Conservation (phyloP, 2,329 filamentous ascomycete genomes). For the Talaromyces funiculosus region DNA sequence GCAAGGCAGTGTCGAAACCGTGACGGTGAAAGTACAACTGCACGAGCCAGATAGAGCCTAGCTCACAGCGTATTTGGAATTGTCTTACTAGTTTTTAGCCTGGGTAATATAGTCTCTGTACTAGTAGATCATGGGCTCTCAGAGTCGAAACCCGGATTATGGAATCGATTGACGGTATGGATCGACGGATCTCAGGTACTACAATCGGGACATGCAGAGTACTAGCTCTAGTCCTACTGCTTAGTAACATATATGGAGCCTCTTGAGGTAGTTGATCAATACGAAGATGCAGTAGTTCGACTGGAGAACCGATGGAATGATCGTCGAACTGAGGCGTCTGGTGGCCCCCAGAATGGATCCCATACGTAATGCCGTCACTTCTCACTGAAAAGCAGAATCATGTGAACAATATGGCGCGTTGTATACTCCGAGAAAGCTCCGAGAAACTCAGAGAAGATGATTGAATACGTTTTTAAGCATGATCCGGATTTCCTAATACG, state of each 20-base stretch:
- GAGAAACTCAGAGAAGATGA: background rate
- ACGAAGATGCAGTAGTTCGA: background rate
- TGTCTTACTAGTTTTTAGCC: background rate
- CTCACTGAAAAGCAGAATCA: background rate
- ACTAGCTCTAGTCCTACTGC: background rate
- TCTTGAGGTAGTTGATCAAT: background rate
- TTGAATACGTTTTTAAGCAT: background rate
- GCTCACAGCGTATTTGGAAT: no score
- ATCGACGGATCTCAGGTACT: background rate
- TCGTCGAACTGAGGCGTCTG: background rate
- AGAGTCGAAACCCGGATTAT: background rate
- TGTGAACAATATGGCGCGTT: background rate
- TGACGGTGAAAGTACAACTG: background rate
- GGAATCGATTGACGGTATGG: background rate
- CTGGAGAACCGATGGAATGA: background rate
- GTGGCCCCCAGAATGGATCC: background rate
- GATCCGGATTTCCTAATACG: background rate
- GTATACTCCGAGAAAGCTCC: background rate
- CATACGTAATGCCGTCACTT: no score
- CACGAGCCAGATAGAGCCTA: background rate
- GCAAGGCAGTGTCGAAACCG: background rate
- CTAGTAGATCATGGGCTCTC: background rate
- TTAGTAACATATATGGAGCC: background rate
- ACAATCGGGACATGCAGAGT: background rate
- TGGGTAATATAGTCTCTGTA: background rate